A percentile compares a stretch with the other conserved stretches of the same genome.
Evolutionary conservation across 176 grass and related monocot species (phyloP).

Genomic region (Rhynchospora pubera): DNA sequence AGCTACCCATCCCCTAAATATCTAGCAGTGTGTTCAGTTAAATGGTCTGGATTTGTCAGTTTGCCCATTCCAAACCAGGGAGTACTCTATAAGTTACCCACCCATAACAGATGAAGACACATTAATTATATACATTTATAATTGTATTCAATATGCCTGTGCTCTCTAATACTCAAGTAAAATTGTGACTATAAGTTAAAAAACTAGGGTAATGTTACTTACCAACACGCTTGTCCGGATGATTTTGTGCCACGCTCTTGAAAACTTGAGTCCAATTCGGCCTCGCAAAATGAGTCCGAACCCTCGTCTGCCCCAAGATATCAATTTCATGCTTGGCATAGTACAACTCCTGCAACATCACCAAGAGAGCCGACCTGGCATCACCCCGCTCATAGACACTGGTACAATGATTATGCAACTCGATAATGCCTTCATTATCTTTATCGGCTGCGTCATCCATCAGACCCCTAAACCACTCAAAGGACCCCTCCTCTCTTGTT

Average conservation of each 20-base stretch:
- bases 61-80: too few relatives aligned
- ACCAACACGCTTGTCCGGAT: slow-evolving; percentile 53
- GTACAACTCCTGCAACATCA: slow-evolving; percentile 76
- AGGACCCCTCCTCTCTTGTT: slow-evolving; percentile 70
- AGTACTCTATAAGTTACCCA: too few relatives aligned
- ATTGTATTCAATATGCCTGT: neutral
- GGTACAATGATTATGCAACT: slow-evolving; percentile 86
- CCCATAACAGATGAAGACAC: too few relatives aligned
- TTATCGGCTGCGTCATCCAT: slow-evolving; percentile 88
- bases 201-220: slow-evolving; percentile 30
- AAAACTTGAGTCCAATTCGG: slow-evolving; percentile 81
- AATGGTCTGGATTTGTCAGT: too few relatives aligned
- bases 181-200: too few relatives aligned
- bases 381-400: slow-evolving; percentile 75
- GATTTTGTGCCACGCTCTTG: slow-evolving; percentile 48
- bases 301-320: slow-evolving; percentile 72
- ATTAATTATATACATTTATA: too few relatives aligned
- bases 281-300: slow-evolving; percentile 89
- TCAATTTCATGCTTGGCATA: slow-evolving; percentile 81
- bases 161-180: neutral
- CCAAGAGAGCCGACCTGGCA: slow-evolving; percentile 59
- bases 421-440: slow-evolving; percentile 82
- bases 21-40: too few relatives aligned
- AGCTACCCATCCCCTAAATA: too few relatives aligned
- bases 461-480: slow-evolving; percentile 83